Evolutionary conservation across 2,329 filamentous ascomycete genomes (phyloP).

Genomic region (Dactylellina leptospora): DNA sequence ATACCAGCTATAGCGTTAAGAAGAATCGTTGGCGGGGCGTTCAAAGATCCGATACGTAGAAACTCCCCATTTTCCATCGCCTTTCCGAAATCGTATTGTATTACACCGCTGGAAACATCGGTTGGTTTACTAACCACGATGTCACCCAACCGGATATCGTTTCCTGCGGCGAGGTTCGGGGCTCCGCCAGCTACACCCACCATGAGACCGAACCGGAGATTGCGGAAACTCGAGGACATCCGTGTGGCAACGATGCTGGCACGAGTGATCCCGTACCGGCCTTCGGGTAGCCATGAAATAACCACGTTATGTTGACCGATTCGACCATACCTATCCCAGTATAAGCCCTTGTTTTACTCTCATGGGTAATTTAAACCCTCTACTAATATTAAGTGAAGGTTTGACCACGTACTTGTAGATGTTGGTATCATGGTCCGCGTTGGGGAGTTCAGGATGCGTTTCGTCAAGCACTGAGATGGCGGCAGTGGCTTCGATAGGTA

Average conservation of each 20-base stretch:
- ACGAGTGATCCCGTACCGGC: slow-evolving; percentile 11
- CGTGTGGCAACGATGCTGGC: slow-evolving; percentile 5
- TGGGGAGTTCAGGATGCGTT: not conserved
- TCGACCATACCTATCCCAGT: too few species aligned
- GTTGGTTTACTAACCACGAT: slow-evolving; percentile 21
- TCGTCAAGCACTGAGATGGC: not conserved
- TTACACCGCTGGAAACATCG: slow-evolving; percentile 1
- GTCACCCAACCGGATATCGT: slow-evolving; percentile 26
- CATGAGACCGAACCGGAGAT: slow-evolving; percentile 15
- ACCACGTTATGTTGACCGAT: slow-evolving; percentile 20
- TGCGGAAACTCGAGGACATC: slow-evolving; percentile 8
- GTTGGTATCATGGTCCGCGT: not conserved
- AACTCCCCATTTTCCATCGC: slow-evolving; percentile 12
- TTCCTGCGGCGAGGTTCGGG: not conserved
- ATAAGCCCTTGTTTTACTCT: too few species aligned
- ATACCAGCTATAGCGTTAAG: not conserved
- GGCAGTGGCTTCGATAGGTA: slow-evolving; percentile 4
- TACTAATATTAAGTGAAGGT: too few species aligned
- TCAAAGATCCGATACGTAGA: slow-evolving; percentile 6
- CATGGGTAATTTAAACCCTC: too few species aligned
- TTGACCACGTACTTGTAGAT: too few species aligned
- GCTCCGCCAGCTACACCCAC: slow-evolving; percentile 18
- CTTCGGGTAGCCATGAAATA: slow-evolving; percentile 7
- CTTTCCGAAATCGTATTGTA: slow-evolving; percentile 34
- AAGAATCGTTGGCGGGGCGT: slow-evolving; percentile 9